Evolutionary conservation across 768 basidiomycete genomes (phyloP).

Genomic region (Boletus sp.): DNA sequence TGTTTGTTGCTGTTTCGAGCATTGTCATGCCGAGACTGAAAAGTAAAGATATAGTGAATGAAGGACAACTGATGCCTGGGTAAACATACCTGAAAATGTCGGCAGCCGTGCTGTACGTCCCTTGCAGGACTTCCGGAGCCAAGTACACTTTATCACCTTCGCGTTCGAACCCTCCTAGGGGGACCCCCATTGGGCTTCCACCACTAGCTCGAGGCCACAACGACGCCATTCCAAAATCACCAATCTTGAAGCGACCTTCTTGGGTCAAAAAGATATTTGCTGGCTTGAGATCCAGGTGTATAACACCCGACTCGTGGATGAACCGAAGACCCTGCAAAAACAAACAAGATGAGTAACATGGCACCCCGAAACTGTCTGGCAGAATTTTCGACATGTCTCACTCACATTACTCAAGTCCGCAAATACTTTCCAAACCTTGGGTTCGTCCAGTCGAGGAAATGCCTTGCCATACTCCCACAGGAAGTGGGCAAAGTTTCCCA

Average conservation of each 20-base stretch:
- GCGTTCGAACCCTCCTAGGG: slow-evolving; percentile 69
- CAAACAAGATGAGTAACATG: slow-evolving; percentile 28
- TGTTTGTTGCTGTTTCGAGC: slow-evolving; percentile 93
- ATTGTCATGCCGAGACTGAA: slow-evolving; percentile 91
- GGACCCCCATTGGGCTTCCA: slow-evolving; percentile 36
- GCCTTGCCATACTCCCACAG: slow-evolving; percentile 86
- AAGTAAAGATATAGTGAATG: slow-evolving; percentile 15
- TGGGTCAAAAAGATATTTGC: slow-evolving; percentile 92
- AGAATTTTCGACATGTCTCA: slow-evolving; percentile 14
- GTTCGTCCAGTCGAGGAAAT: slow-evolving; percentile 86
- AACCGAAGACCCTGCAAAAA: slow-evolving; percentile 72
- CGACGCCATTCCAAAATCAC: slow-evolving; percentile 99
- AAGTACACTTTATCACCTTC: slow-evolving; percentile 98
- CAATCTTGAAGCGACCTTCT: slow-evolving; percentile 90
- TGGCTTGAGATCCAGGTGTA: slow-evolving; percentile 97
- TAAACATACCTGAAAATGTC: slow-evolving; percentile 90
- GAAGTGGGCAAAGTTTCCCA: slow-evolving; percentile 89
- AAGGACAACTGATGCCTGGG: background rate
- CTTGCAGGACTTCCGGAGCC: slow-evolving; percentile 93
- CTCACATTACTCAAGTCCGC: slow-evolving; percentile 87
- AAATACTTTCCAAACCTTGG: slow-evolving; percentile 93
- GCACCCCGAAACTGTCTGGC: slow-evolving; percentile 17
- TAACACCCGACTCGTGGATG: slow-evolving; percentile 84
- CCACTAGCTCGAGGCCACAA: slow-evolving; percentile 69
- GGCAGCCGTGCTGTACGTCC: slow-evolving; percentile 87